Evolutionary conservation across 805 yeast species (phyloP), one percentile per base, ranked within the genome.

Genomic region (Yamadazyma philogaea): DNA sequence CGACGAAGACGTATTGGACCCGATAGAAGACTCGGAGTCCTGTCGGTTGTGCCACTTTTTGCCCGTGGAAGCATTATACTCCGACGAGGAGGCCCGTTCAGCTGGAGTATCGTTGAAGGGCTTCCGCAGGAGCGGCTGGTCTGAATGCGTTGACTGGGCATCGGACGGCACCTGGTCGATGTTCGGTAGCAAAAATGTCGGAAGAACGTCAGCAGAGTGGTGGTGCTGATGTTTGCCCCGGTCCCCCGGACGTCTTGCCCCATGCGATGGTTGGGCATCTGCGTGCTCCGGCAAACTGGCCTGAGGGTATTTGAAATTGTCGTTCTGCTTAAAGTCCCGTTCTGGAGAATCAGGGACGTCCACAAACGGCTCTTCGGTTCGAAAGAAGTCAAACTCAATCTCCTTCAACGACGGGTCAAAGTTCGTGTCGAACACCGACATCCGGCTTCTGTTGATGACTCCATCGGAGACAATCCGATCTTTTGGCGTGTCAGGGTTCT

Each of bases 1-100:
- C 1, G 60, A 49, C 3, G 60, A 46, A 1, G 71, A 64, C 1
- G 59, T 46, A 40, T 50, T 56, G 4, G 72, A 67, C 10, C 40
- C 40, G 3, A 59, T 51, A 1, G 70, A 64, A 1, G 72, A 58
- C 34, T 58, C 71, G 0, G 72, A 64, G 17, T 61, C 61, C 27
- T 69, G 64, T 22, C 74, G 46, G 10, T 32, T 35, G 28, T 49
- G 52, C 10, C 39, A 10, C 31, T 42, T 42, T 11, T 19, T 26
- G 18, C 30, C 31, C 5, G 39, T 28, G 22, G 44, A 37, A 5
- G 39, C 44, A 30, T 26, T 30, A 18, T 31, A 39, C 14, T 39
- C 42, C 16, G 42, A 39, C 6, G 19, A 32, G 19, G 37, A 39
- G 24, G 32, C 33, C 14, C 42, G 10, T 2, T 39, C 42, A 2